Evolutionary conservation across 768 basidiomycete genomes (phyloP).

Genomic region (Candolleomyces efflorescens): DNA sequence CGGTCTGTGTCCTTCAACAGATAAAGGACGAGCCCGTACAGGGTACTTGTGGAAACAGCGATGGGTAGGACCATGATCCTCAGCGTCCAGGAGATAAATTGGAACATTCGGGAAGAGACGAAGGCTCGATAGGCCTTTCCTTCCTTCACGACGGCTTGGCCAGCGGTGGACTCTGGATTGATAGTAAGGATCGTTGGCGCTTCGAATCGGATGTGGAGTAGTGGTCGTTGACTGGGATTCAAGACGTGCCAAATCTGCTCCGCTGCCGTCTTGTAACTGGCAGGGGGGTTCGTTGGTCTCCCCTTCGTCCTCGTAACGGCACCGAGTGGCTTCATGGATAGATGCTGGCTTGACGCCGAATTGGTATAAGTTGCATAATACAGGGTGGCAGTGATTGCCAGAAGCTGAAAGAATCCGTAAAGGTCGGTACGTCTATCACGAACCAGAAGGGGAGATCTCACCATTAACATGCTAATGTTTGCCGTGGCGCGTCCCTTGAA

Average conservation of each 20-base stretch:
- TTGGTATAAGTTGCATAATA: constrained; percentile 66
- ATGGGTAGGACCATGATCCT: constrained; percentile 88
- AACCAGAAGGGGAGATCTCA: constrained; percentile 26
- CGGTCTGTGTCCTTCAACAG: constrained; percentile 90
- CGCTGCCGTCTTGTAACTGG: constrained; percentile 30
- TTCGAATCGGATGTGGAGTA: constrained; percentile 79
- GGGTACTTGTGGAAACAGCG: constrained; percentile 61
- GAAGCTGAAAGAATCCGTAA: constrained; percentile 42
- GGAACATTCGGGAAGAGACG: constrained; percentile 45
- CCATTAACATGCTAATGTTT: constrained; percentile 78
- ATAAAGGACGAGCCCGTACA: constrained; percentile 80
- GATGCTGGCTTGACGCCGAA: constrained; percentile 23
- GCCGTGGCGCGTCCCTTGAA: constrained; percentile 67
- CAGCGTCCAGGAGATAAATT: constrained; percentile 65
- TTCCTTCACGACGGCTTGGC: constrained; percentile 9
- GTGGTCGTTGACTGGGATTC: constrained; percentile 60
- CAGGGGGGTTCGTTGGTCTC: constrained; percentile 23
- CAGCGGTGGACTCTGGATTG: constrained; percentile 32
- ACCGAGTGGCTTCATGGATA: constrained; percentile 24
- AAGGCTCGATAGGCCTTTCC: constrained; percentile 29
- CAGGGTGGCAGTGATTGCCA: constrained; percentile 70
- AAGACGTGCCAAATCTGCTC: constrained; percentile 73
- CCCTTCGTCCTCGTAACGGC: constrained; percentile 24
- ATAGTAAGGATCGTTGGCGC: constrained; percentile 75
- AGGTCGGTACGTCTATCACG: background rate